Conservation (phyloP, 495 filamentous ascomycete species). For the Lepidopterella palustris region DNA sequence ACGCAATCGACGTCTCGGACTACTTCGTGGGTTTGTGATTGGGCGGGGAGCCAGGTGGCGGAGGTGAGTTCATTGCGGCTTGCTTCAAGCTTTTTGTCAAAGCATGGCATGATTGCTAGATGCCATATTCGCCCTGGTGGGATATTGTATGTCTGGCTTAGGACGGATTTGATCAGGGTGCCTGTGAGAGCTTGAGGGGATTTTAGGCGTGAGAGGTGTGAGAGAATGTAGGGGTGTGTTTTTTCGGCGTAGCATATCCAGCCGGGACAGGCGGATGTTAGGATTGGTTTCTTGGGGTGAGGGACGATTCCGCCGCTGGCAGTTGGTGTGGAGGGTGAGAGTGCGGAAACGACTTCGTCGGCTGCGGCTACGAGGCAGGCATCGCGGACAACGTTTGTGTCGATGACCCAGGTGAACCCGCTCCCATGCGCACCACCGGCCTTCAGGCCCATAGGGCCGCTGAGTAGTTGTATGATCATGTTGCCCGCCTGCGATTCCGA, state of each 20-base stretch:
- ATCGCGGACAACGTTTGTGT: constrained; percentile 75
- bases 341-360: constrained; percentile 54
- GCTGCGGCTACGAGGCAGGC: constrained; percentile 70
- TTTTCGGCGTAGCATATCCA: constrained; percentile 99
- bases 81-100: constrained; percentile 97
- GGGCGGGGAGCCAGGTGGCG: constrained; percentile 53
- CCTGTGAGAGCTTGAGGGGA: constrained; percentile 90
- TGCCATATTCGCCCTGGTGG: constrained; percentile 84
- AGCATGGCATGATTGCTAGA: constrained; percentile 93
- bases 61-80: constrained; percentile 88
- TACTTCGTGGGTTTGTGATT: constrained; percentile 42
- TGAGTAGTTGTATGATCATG: constrained; percentile 77
- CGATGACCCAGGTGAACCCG: constrained; percentile 78
- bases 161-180: constrained; percentile 76
- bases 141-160: constrained; percentile 64
- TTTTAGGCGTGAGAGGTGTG: constrained; percentile 84
- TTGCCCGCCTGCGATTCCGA: constrained; percentile 64
- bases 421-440: constrained; percentile 62
- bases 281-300: constrained; percentile 60
- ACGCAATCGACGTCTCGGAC: constrained; percentile 93
- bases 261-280: constrained; percentile 88
- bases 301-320: constrained; percentile 26
- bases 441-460: constrained; percentile 60
- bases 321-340: constrained; percentile 18
- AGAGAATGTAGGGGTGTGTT: constrained; percentile 86